Conservation (phyloP, 352 stramenopile species). For the Phytophthora uliginosa region DNA sequence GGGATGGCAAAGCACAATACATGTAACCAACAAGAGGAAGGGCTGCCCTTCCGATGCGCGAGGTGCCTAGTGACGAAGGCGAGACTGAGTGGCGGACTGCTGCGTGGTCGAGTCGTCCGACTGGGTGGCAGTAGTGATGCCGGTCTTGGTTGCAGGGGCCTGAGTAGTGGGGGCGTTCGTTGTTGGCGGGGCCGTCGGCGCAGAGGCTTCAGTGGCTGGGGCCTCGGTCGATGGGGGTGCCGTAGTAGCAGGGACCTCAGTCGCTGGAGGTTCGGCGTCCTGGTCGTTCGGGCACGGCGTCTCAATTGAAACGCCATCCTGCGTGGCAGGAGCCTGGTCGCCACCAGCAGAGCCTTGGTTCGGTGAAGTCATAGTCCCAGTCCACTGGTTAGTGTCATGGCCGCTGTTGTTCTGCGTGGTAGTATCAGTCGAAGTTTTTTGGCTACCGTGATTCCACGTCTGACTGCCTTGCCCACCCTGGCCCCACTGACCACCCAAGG, state of each 20-base stretch:
- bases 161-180: slow-evolving; percentile 6
- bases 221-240: not conserved
- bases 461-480: not conserved
- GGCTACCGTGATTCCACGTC: not conserved
- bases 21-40: too few relatives aligned
- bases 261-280: slow-evolving; percentile 6
- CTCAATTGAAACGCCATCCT: slow-evolving; percentile 11
- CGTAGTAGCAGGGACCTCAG: not conserved
- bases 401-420: not conserved
- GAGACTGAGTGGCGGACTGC: slow-evolving; percentile 18
- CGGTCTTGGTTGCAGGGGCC: slow-evolving; percentile 15
- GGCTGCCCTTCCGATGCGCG: too few relatives aligned
- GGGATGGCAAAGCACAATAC: too few relatives aligned
- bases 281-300: slow-evolving; percentile 11
- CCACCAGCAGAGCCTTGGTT: slow-evolving; percentile 5
- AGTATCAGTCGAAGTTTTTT: slow-evolving; percentile 2
- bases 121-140: slow-evolving; percentile 17
- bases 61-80: slow-evolving; percentile 25
- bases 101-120: slow-evolving; percentile 23
- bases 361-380: slow-evolving; percentile 22
- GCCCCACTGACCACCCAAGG: not conserved
- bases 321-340: slow-evolving; percentile 3
- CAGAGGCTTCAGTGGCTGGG: not conserved
- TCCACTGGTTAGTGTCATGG: slow-evolving; percentile 23
- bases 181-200: slow-evolving; percentile 3